phyloP scores from a whole-genome alignment of 179 eudicot species.

The Drosera spatulata region DNA sequence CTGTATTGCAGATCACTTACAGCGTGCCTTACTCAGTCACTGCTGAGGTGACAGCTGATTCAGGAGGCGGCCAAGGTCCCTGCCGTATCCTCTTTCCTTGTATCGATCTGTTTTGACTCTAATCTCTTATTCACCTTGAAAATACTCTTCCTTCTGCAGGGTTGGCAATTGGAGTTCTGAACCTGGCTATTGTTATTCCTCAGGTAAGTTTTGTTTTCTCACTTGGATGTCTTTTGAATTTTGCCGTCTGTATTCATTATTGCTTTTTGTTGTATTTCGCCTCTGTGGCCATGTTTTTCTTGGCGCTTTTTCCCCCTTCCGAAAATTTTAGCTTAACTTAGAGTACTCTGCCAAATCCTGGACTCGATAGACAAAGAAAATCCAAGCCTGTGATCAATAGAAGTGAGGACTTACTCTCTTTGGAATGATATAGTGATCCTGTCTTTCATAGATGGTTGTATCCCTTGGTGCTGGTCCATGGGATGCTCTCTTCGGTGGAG shows the following conservation, averaged over 20 bases:
- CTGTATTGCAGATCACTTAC: constrained; percentile 57
- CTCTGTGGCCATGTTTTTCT: too few species aligned
- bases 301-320: too few species aligned
- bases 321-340: too few species aligned
- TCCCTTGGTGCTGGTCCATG: constrained; percentile 99
- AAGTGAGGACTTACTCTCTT: too few species aligned
- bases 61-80: constrained; percentile 98
- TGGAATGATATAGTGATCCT: too few species aligned
- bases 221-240: too few species aligned
- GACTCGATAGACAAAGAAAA: too few species aligned
- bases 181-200: constrained; percentile 92
- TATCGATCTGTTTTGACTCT: background rate
- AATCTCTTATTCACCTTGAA: constrained; percentile 5
- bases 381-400: too few species aligned
- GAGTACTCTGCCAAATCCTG: too few species aligned
- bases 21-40: constrained; percentile 94
- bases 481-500: constrained; percentile 99
- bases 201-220: constrained; percentile 40
- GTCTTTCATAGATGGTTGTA: constrained; percentile 55
- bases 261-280: too few species aligned
- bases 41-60: constrained; percentile 88
- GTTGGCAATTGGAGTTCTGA: constrained; percentile 88
- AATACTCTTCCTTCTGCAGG: constrained; percentile 31
- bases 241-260: too few species aligned
- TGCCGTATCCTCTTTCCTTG: background rate